phyloP scores from a whole-genome alignment of 192 early-diverging fungal species.

The Rhizophagus sp. region DNA sequence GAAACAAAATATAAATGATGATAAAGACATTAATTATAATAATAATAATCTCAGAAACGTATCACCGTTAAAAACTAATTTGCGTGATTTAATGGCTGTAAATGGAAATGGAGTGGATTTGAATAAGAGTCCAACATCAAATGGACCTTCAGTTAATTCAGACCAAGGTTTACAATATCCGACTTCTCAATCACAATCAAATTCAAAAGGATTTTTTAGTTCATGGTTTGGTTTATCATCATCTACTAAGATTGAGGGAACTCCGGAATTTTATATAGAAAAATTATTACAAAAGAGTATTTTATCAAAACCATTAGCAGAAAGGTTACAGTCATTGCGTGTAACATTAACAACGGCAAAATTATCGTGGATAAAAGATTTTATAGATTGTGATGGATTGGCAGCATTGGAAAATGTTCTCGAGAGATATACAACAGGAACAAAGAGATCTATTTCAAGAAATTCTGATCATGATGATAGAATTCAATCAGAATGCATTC shows the following conservation, averaged over 20 bases:
- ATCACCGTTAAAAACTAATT: neutral
- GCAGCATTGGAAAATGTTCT: conserved; percentile 49
- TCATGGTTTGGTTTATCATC: conserved; percentile 7
- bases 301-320: conserved; percentile 40
- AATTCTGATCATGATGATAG: conserved; percentile 43
- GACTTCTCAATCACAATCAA: neutral
- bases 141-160: neutral
- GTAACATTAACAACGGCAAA: conserved; percentile 47
- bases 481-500: conserved; percentile 50
- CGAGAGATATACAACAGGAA: conserved; percentile 42
- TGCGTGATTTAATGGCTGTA: neutral
- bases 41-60: neutral
- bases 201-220: conserved; percentile 1
- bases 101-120: neutral
- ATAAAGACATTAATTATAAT: too few relatives aligned
- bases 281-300: conserved; percentile 42
- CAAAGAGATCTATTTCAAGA: conserved; percentile 32
- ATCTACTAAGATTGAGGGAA: conserved; percentile 21
- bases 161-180: too few relatives aligned
- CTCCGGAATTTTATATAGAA: conserved; percentile 45
- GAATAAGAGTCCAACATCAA: neutral
- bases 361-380: conserved; percentile 52
- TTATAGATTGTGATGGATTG: conserved; percentile 50
- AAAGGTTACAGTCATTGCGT: conserved; percentile 45
- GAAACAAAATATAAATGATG: neutral